Percentiles rank a stretch among this genome's conserved stretches.
Evolutionary conservation across 2,329 filamentous ascomycete genomes (phyloP).

Genomic region (Akanthomyces dipterigenus): DNA sequence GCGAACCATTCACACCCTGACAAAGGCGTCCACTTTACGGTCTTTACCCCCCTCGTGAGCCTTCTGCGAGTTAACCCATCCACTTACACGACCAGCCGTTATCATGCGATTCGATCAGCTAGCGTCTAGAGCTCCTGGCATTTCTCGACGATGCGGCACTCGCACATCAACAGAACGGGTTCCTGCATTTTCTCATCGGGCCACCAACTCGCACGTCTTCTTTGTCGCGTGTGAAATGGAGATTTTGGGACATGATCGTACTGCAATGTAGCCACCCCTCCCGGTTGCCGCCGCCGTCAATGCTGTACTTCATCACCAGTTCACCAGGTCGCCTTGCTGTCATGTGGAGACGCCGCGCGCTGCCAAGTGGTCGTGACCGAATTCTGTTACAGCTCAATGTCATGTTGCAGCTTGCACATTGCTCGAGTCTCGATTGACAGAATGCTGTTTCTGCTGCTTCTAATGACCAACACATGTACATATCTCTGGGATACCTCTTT

Average conservation of each 20-base stretch:
- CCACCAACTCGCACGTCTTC: not conserved
- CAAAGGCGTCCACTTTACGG: slow-evolving; percentile 5
- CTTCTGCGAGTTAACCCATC: not conserved
- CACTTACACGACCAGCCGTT: not conserved
- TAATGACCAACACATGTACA: not conserved
- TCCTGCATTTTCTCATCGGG: slow-evolving; percentile 8
- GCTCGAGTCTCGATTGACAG: not conserved
- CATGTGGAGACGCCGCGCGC: not conserved
- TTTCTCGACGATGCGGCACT: not conserved
- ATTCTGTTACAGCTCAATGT: not conserved
- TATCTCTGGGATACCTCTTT: too few species aligned
- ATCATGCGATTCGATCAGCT: not conserved
- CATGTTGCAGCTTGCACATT: not conserved
- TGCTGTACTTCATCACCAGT: not conserved
- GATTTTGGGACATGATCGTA: not conserved
- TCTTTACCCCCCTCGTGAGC: not conserved
- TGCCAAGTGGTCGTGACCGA: not conserved
- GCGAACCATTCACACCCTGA: slow-evolving; percentile 11
- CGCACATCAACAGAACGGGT: not conserved
- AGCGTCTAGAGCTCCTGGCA: not conserved
- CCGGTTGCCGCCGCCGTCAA: too few species aligned
- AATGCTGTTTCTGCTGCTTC: not conserved
- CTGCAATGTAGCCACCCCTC: not conserved
- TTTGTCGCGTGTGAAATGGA: not conserved
- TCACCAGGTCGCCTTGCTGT: not conserved